Conservation (phyloP, 2,329 filamentous ascomycete species). For the Colletotrichum paranaense region DNA sequence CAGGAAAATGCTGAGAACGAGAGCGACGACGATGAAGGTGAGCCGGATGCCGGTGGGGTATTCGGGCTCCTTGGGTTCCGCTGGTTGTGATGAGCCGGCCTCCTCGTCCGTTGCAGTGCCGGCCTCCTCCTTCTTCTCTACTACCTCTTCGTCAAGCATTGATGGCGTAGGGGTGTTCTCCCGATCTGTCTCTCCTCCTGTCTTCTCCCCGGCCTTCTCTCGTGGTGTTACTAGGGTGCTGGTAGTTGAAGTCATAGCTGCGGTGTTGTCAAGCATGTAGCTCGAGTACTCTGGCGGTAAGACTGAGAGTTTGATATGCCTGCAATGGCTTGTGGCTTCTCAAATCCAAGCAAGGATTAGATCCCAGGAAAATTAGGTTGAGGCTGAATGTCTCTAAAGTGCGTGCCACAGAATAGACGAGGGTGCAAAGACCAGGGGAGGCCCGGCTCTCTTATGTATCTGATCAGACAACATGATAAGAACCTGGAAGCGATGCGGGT, state of each 20-base stretch:
- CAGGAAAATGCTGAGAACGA: slow-evolving; percentile 61
- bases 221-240: slow-evolving; percentile 27
- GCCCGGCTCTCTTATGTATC: slow-evolving; percentile 21
- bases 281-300: not conserved
- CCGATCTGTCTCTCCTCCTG: slow-evolving; percentile 20
- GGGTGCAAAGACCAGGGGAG: not conserved
- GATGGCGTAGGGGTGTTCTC: slow-evolving; percentile 33
- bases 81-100: slow-evolving; percentile 4
- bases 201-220: not conserved
- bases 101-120: slow-evolving; percentile 32
- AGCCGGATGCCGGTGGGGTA: slow-evolving; percentile 54
- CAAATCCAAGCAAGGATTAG: not conserved
- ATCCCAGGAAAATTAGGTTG: not conserved
- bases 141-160: slow-evolving; percentile 9
- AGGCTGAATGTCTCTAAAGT: slow-evolving; percentile 19
- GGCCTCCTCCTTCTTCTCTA: slow-evolving; percentile 27
- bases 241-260: slow-evolving; percentile 24
- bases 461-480: not conserved
- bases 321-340: not conserved
- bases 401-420: slow-evolving; percentile 13
- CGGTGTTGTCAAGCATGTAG: not conserved
- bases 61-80: slow-evolving; percentile 42
- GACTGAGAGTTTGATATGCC: not conserved
- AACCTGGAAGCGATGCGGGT: not conserved
- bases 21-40: slow-evolving; percentile 56